Base-by-base conservation (phyloP, 2,329 filamentous ascomycete species). In the Pseudogymnoascus sp. region DNA sequence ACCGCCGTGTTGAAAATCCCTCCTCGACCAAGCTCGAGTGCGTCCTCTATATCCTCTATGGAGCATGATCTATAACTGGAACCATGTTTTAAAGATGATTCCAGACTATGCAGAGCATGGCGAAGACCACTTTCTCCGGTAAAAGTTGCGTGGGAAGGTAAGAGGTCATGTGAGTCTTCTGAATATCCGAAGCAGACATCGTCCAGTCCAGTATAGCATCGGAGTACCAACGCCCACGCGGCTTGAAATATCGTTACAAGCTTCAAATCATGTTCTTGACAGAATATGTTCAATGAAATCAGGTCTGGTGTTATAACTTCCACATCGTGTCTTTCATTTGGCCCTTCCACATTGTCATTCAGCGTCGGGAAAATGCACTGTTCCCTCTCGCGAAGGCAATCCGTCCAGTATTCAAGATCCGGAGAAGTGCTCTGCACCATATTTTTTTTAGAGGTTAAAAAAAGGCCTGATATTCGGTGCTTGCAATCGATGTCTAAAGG, bases 141-240 rank as follows among this genome's bases (percentile, higher is more conserved):
- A 44, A 44, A 13, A 26, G 35, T 37, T 37, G 35, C 35, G 13
- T 37, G 35, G 13, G 35, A 13, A 37, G 35, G 35, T n/a, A 37
- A 37, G 13, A 37, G 13, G 11, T 37, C 35, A 37, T 37, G 35
- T n/a, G 35, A 37, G 35, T 37, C 35, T 37, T 37, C 13, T 37
- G 35, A 37, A 37, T 37, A 80, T 1, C 81, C 82, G 63, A 84
- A 84, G 31, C 77, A 79, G 0, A 83, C 75, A 40, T 81, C 77
- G 2, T 73, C 71, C 0, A 72, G 70, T 0, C 75, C 75, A 1
- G 80, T 80, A 64, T 81, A 82, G 3, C 70, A 71, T 2, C 77
- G 74, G 3, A 84, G 67, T 0, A 81, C 74, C 17, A 83, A 71
- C 1, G 76, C 78, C 82, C 82, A 84, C 0, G 75, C 74, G 26